phyloP scores from a whole-genome alignment of 495 filamentous ascomycete species.

The Lasiosphaeria miniovina region DNA sequence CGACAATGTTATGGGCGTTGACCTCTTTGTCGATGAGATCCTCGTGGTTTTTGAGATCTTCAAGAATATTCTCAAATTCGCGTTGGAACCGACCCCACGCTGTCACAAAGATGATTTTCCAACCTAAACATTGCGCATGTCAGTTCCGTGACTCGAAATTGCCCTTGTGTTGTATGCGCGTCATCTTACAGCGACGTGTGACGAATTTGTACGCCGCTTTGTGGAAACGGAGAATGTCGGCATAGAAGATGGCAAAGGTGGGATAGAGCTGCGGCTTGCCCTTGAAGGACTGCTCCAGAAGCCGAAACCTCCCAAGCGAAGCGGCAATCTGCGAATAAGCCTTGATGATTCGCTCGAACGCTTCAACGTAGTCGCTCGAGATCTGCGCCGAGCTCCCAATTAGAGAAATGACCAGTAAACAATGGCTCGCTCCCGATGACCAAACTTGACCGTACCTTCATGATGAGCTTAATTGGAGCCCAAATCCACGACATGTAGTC shows the following conservation, averaged over 20 bases:
- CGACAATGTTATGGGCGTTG: constrained; percentile 25
- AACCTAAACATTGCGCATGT: constrained; percentile 25
- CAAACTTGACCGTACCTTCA: constrained; percentile 16
- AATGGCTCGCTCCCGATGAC: too few relatives aligned
- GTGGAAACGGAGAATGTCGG: constrained; percentile 46
- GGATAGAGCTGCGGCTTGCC: constrained; percentile 36
- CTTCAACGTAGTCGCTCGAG: constrained; percentile 33
- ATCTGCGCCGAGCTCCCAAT: constrained; percentile 15
- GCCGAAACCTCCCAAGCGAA: constrained; percentile 36
- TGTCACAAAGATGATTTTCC: constrained; percentile 43
- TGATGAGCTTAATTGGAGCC: constrained; percentile 45
- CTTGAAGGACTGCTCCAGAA: constrained; percentile 27
- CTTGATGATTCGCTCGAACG: constrained; percentile 41
- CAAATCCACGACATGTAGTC: constrained; percentile 46
- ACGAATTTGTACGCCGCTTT: constrained; percentile 46
- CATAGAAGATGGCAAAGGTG: constrained; percentile 40
- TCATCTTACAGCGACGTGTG: constrained; percentile 32
- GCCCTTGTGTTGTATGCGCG: background rate
- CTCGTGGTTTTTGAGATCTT: constrained; percentile 34
- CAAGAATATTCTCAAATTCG: constrained; percentile 38
- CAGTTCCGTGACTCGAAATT: background rate
- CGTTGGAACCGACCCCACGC: constrained; percentile 41
- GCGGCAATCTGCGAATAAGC: constrained; percentile 41
- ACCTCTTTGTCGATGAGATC: constrained; percentile 38
- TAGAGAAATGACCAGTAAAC: too few relatives aligned